A percentile compares a stretch with the other conserved stretches of the same genome.
phyloP scores from a whole-genome alignment of 192 early-diverging fungal species.

The Neocallimastix lanati region DNA sequence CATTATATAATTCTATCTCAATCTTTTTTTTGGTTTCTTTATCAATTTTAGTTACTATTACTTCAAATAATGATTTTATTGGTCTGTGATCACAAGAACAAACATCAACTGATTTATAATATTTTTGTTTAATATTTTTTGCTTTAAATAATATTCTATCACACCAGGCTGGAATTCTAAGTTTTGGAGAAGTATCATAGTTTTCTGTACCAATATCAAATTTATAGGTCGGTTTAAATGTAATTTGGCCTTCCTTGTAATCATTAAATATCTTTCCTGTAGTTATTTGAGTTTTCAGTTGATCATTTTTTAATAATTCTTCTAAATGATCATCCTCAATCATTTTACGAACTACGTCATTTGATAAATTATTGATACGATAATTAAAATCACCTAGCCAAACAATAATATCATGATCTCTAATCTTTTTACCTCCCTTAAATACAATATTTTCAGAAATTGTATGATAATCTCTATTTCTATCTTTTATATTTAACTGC shows the following conservation, averaged over 20 bases:
- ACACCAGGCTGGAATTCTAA: slow-evolving; percentile 85
- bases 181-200: slow-evolving; percentile 88
- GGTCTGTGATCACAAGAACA: too few relatives aligned
- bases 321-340: slow-evolving; percentile 35
- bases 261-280: slow-evolving; percentile 49
- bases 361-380: slow-evolving; percentile 43
- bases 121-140: too few relatives aligned
- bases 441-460: slow-evolving; percentile 61
- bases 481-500: slow-evolving; percentile 45
- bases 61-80: too few relatives aligned
- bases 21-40: too few relatives aligned
- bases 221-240: slow-evolving; percentile 82
- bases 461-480: slow-evolving; percentile 67
- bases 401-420: slow-evolving; percentile 48
- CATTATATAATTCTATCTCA: too few relatives aligned
- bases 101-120: too few relatives aligned
- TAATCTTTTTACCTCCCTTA: slow-evolving; percentile 39
- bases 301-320: slow-evolving; percentile 57
- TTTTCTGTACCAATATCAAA: slow-evolving; percentile 69
- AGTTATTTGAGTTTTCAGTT: slow-evolving; percentile 47
- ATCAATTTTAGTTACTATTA: too few relatives aligned
- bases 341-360: slow-evolving; percentile 32
- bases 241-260: slow-evolving; percentile 57
- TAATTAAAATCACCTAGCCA: slow-evolving; percentile 96
- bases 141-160: slow-evolving; percentile 72